Evolutionary conservation across 768 basidiomycete species (phyloP).

Genomic region (Cyclocybe aegerita): DNA sequence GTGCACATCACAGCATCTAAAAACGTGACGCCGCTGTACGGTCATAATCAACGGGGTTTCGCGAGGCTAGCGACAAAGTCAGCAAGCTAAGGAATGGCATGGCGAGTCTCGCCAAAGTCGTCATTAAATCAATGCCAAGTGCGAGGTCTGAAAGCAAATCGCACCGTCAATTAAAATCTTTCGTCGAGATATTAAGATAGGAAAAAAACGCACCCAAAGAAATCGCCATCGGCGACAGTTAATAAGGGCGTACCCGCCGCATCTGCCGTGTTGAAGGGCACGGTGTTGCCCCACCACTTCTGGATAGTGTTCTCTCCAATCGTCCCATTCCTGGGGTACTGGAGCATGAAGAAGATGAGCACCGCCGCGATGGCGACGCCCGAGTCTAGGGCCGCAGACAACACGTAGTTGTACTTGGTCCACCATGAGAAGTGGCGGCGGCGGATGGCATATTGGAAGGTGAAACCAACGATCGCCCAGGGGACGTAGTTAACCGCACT

Average conservation of each 20-base stretch:
- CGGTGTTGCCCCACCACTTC: constrained; percentile 73
- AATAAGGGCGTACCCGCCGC: constrained; percentile 34
- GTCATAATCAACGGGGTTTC: too few relatives aligned
- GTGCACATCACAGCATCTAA: too few relatives aligned
- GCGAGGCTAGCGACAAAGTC: too few relatives aligned
- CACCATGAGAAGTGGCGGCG: constrained; percentile 66
- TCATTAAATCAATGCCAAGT: constrained; percentile 17
- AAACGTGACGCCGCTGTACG: too few relatives aligned
- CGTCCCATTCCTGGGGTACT: constrained; percentile 60
- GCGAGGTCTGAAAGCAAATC: constrained; percentile 12
- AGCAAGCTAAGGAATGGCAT: background rate
- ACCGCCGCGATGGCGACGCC: constrained; percentile 61
- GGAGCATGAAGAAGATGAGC: constrained; percentile 58
- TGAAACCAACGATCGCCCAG: constrained; percentile 64
- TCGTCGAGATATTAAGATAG: background rate
- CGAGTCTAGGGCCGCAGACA: constrained; percentile 73
- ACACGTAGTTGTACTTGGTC: constrained; percentile 67
- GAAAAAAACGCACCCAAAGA: constrained; percentile 19
- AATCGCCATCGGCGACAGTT: constrained; percentile 20
- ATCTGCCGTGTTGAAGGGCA: constrained; percentile 42
- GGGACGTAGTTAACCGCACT: constrained; percentile 67
- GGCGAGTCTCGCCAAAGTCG: background rate
- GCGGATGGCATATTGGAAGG: constrained; percentile 64
- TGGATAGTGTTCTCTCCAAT: constrained; percentile 56
- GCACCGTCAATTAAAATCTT: background rate